A percentile compares a stretch with the other conserved stretches of the same genome.
These are phyloP conservation scores for Zychaea mexicana DNA, from an alignment of 371 early-diverging fungal species.

Conservation along the genomic window DNA sequence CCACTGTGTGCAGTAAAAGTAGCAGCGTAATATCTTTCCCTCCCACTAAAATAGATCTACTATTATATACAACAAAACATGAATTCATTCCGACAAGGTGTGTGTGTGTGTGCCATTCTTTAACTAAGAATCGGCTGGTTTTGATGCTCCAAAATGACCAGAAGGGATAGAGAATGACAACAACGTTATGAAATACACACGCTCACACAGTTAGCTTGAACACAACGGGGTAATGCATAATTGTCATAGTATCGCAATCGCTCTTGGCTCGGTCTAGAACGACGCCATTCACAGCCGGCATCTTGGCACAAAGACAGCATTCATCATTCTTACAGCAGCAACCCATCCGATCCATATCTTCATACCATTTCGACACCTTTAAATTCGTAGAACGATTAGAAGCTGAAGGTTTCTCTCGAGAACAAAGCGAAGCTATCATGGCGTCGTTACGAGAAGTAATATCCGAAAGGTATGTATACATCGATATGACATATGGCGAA, in stretches of 20 bases:
- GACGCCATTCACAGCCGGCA: background rate
- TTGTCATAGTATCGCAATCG: background rate
- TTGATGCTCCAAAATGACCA: too few species aligned
- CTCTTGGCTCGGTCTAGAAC: background rate
- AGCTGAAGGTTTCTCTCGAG: conserved; percentile 70
- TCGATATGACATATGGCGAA: background rate
- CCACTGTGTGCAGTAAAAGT: too few species aligned
- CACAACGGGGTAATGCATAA: too few species aligned
- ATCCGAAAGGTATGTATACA: conserved; percentile 60
- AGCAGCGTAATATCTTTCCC: too few species aligned
- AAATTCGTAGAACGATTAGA: conserved; percentile 77
- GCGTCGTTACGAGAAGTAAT: conserved; percentile 72
- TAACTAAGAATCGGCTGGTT: too few species aligned
- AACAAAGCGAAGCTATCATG: conserved; percentile 86
- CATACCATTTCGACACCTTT: conserved; percentile 76
- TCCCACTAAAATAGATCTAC: too few species aligned
- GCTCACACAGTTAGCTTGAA: too few species aligned
- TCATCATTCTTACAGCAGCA: background rate
- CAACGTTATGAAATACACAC: too few species aligned
- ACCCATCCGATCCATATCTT: conserved; percentile 11
- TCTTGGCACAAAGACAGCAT: background rate
- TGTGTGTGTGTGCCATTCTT: too few species aligned
- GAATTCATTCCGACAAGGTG: background rate
- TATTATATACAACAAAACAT: background rate
- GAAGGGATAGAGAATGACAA: too few species aligned